Percentiles rank a stretch among this genome's conserved stretches.
Evolutionary conservation across 108 stramenopile species (phyloP).

Genomic region (Mayamaea pseudoterrestris): DNA sequence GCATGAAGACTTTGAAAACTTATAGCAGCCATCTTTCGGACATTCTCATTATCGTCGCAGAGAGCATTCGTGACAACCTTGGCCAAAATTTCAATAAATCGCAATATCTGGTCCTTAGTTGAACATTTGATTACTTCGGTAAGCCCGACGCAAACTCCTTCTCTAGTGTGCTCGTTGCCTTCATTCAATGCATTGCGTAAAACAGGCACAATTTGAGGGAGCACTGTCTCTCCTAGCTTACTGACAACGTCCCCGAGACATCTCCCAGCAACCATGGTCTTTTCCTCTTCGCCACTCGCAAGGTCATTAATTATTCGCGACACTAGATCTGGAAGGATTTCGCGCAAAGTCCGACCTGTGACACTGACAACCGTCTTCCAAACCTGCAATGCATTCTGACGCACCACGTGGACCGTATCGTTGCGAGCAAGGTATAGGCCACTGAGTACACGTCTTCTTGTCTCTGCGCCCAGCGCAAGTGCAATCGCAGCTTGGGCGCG

Average conservation of each 20-base stretch:
- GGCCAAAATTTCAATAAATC: conserved; percentile 84
- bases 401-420: conserved; percentile 82
- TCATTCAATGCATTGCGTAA: conserved; percentile 75
- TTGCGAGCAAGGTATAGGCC: conserved; percentile 88
- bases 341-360: conserved; percentile 85
- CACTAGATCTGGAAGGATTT: conserved; percentile 88
- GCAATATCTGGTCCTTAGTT: conserved; percentile 81
- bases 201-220: conserved; percentile 92
- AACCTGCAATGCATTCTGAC: conserved; percentile 89
- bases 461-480: conserved; percentile 70
- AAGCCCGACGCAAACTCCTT: conserved; percentile 95
- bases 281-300: conserved; percentile 75
- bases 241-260: conserved; percentile 94
- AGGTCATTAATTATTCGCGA: conserved; percentile 72
- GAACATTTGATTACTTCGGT: conserved; percentile 87
- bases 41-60: conserved; percentile 74
- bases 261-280: conserved; percentile 87
- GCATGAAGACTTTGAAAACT: conserved; percentile 91
- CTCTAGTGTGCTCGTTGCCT: conserved; percentile 68
- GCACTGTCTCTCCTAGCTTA: conserved; percentile 95
- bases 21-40: conserved; percentile 81
- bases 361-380: conserved; percentile 98
- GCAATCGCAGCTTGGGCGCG: conserved; percentile 79
- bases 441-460: conserved; percentile 76
- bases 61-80: conserved; percentile 91